A percentile compares a stretch with the other conserved stretches of the same genome.
phyloP scores from a whole-genome alignment of 768 basidiomycete species.

The Amanita phalloides region DNA sequence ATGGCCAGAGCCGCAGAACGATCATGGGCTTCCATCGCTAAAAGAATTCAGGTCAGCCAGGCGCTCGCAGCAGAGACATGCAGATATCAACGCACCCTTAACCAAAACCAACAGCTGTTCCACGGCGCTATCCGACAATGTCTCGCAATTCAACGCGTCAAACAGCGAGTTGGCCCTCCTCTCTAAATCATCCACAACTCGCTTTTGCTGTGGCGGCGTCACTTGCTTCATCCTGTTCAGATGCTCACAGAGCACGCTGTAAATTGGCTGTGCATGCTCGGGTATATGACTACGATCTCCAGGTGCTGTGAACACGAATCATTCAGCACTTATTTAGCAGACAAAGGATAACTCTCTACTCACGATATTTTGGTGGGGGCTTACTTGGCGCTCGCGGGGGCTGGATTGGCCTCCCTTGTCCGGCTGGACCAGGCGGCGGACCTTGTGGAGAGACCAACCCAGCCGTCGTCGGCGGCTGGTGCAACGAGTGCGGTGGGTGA shows the following conservation, averaged over 20 bases:
- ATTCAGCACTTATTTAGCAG: slow-evolving; percentile 2
- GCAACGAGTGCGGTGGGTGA: slow-evolving; percentile 12
- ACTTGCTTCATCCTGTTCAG: slow-evolving; percentile 60
- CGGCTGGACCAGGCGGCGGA: slow-evolving; percentile 5
- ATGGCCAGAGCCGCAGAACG: slow-evolving; percentile 68
- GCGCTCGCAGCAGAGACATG: background rate
- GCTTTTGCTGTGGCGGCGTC: slow-evolving; percentile 75
- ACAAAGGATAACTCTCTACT: slow-evolving; percentile 11
- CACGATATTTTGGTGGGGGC: slow-evolving; percentile 18
- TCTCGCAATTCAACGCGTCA: slow-evolving; percentile 87
- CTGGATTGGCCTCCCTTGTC: background rate
- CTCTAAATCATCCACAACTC: slow-evolving; percentile 80
- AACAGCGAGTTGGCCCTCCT: slow-evolving; percentile 78
- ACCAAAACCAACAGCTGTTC: slow-evolving; percentile 64
- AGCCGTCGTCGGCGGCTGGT: background rate
- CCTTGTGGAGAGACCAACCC: slow-evolving; percentile 7
- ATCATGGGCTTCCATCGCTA: slow-evolving; percentile 78
- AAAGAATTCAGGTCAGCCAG: slow-evolving; percentile 1
- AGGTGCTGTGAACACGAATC: slow-evolving; percentile 39
- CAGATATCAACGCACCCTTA: slow-evolving; percentile 41
- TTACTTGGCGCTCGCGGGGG: slow-evolving; percentile 13
- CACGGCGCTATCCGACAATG: slow-evolving; percentile 57
- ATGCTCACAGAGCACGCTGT: slow-evolving; percentile 51
- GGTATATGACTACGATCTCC: slow-evolving; percentile 94
- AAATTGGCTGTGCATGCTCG: slow-evolving; percentile 53